Base-by-base conservation (phyloP, 345 rosid genomes). In the Trapa bicornis region DNA sequence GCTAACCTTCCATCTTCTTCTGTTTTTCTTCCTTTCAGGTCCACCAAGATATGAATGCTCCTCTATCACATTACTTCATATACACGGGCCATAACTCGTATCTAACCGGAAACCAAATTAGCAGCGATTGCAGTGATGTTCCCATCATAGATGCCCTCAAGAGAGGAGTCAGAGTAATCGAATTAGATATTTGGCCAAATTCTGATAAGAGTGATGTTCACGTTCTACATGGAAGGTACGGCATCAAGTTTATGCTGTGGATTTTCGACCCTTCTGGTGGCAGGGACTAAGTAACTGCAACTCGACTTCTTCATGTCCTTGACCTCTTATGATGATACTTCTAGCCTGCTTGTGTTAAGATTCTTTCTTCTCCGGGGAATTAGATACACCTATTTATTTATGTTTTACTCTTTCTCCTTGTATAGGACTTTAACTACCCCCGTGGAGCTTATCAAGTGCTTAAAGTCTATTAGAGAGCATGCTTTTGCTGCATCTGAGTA, bases 1-100 rank as follows among this genome's bases (percentile, higher is more conserved):
- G 15, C 63, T 58, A 32, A 58, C 37, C 60, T 29, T 58, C 63
- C 37, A 35, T 32, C 9, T n/a, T 22, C 29, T 35, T 58, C 8
- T 58, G 63, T 32, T 58, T 15, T 6, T 58, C 63, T 16, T 58
- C 63, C 37, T 43, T 67, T 37, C 74, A 89, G 95, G 92, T 86
- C 71, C 85, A 82, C 71, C 91, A 86, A 29, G 87, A 85, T 74
- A 89, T 92, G 98, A 72, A 58, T 32, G 82, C 80, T 35, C 89
- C 96, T 16, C 64, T 89, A 66, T 76, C 96, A 3, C 96, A 89
- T 81, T 89, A 89, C 77, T 87, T 73, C 79, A 48, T 92, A 70
- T 83, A 73, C 80, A 87, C 98, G 12, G 94, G 98, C 68, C 98
- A 92, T 70, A 92, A 92, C 75, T 86, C 98, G 17, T 87, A 86